Evolutionary conservation across 345 rosid genomes (phyloP).

Genomic region (Garcia nutans): DNA sequence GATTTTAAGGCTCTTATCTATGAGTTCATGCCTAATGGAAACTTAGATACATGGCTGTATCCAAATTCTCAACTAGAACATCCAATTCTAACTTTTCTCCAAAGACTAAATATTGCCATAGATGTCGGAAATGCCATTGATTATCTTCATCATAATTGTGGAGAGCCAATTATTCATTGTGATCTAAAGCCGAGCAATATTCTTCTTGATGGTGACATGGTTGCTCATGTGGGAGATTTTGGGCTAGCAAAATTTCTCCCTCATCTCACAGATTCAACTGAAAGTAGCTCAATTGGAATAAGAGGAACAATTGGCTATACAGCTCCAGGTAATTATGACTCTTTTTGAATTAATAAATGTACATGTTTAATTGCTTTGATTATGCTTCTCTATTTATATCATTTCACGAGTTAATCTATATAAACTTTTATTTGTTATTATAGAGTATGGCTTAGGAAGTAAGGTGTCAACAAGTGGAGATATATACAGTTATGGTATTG

Average conservation of each 20-base stretch:
- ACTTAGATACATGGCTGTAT: constrained; percentile 23
- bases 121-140: constrained; percentile 42
- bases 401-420: too few species aligned
- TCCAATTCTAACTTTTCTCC: constrained; percentile 4
- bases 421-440: background rate
- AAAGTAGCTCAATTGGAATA: too few species aligned
- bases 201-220: constrained; percentile 36
- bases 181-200: constrained; percentile 36
- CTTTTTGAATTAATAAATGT: too few species aligned
- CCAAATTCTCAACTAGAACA: background rate
- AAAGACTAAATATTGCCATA: constrained; percentile 34
- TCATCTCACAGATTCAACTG: too few species aligned
- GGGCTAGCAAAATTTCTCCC: too few species aligned
- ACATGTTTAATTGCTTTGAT: too few species aligned
- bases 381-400: too few species aligned
- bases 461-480: constrained; percentile 20
- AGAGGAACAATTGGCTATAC: too few species aligned
- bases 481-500: constrained; percentile 29
- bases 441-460: constrained; percentile 28
- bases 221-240: constrained; percentile 32
- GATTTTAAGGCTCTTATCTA: constrained; percentile 20
- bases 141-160: constrained; percentile 39
- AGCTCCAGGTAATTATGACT: constrained; percentile 22
- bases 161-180: constrained; percentile 38
- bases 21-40: constrained; percentile 28